These are phyloP conservation scores for Malassezia pachydermatis DNA, from an alignment of 1,284 basidiomycete genomes.

Conservation along the genomic window DNA sequence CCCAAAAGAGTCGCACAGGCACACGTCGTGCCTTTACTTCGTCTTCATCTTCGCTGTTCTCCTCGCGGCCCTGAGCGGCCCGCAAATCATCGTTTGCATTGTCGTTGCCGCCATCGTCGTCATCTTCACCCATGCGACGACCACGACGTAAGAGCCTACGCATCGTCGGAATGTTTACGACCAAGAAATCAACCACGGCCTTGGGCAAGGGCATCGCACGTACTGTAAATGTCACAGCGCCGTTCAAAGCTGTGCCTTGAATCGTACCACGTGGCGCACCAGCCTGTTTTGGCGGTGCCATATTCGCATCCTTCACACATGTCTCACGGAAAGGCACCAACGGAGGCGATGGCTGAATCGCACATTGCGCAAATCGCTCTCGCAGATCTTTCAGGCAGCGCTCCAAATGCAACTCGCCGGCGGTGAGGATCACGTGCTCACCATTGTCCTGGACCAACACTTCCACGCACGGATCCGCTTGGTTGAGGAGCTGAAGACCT, in stretches of 20 bases:
- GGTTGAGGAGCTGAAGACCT: constrained; percentile 79
- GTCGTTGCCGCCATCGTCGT: constrained; percentile 27
- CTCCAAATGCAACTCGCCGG: constrained; percentile 94
- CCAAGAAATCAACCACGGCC: constrained; percentile 61
- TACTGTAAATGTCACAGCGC: constrained; percentile 70
- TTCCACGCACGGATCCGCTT: constrained; percentile 94
- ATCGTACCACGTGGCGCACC: constrained; percentile 70
- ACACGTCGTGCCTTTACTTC: constrained; percentile 26
- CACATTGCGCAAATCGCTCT: constrained; percentile 84
- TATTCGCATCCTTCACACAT: constrained; percentile 61
- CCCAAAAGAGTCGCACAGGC: constrained; percentile 64
- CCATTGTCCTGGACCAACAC: constrained; percentile 93
- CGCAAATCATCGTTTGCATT: constrained; percentile 16
- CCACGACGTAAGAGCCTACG: constrained; percentile 29
- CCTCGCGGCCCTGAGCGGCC: constrained; percentile 8
- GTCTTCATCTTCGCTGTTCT: constrained; percentile 12
- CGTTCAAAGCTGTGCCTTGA: constrained; percentile 59
- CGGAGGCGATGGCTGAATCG: constrained; percentile 84
- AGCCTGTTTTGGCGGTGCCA: constrained; percentile 70
- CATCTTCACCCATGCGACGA: constrained; percentile 29
- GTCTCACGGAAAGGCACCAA: constrained; percentile 98
- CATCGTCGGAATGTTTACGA: constrained; percentile 58
- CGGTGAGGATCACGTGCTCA: constrained; percentile 91
- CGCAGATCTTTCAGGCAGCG: constrained; percentile 88
- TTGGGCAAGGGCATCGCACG: constrained; percentile 70